These are phyloP conservation scores for Lactarius deliciosus DNA, from an alignment of 768 basidiomycete genomes.

Conservation along the genomic window DNA sequence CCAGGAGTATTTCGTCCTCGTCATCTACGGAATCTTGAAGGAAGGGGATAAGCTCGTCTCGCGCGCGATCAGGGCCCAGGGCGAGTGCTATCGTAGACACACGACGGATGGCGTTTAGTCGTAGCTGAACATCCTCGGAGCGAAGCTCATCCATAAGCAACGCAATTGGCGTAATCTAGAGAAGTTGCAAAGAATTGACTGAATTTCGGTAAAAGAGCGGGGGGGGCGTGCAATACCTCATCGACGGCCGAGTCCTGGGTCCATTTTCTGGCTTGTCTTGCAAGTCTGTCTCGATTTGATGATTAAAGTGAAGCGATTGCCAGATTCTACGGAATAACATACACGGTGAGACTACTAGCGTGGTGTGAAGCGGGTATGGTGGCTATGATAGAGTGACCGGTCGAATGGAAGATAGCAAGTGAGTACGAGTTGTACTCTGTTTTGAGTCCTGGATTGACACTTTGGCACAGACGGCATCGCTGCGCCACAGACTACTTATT, in stretches of 20 bases:
- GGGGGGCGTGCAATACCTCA: slow-evolving; percentile 51
- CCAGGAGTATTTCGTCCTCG: slow-evolving; percentile 96
- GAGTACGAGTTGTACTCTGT: slow-evolving; percentile 11
- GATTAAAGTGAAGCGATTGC: neutral
- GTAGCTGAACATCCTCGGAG: slow-evolving; percentile 94
- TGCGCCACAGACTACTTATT: slow-evolving; percentile 12
- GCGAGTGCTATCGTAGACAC: slow-evolving; percentile 98
- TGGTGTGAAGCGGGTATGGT: slow-evolving; percentile 19
- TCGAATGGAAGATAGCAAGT: slow-evolving; percentile 6
- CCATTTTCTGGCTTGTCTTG: slow-evolving; percentile 17
- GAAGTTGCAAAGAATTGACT: neutral
- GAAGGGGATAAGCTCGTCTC: slow-evolving; percentile 95
- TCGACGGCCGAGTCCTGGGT: slow-evolving; percentile 56
- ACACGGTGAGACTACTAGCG: slow-evolving; percentile 5
- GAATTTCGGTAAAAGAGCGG: slow-evolving; percentile 12
- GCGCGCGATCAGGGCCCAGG: slow-evolving; percentile 89
- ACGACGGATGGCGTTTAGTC: slow-evolving; percentile 95
- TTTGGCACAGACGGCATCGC: neutral
- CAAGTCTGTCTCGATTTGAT: slow-evolving; percentile 5
- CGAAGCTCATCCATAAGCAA: slow-evolving; percentile 98
- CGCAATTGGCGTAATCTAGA: slow-evolving; percentile 88
- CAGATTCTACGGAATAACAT: slow-evolving; percentile 4
- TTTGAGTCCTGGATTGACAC: slow-evolving; percentile 11
- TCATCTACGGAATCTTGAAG: slow-evolving; percentile 99
- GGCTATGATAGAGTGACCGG: slow-evolving; percentile 6